phyloP scores from a whole-genome alignment of 129 eudicot genomes.

The Saussurea involucrata region DNA sequence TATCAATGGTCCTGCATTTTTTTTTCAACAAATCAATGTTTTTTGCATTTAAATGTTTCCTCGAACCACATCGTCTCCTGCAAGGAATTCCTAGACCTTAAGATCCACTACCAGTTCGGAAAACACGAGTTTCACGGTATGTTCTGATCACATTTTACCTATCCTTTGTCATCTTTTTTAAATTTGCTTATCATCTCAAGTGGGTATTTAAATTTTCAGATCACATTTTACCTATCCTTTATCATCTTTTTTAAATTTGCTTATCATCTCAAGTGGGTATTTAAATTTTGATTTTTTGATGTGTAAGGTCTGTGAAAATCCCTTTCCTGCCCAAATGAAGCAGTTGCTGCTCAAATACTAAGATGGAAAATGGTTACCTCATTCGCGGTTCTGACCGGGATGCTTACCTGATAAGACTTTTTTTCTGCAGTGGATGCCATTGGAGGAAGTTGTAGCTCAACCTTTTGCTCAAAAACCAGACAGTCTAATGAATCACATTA shows the following conservation, averaged over 20 bases:
- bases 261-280: background rate
- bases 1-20: no score
- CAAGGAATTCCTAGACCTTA: slow-evolving; percentile 61
- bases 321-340: slow-evolving; percentile 46
- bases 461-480: slow-evolving; percentile 34
- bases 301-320: slow-evolving; percentile 52
- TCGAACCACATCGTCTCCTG: slow-evolving; percentile 56
- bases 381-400: slow-evolving; percentile 46
- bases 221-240: background rate
- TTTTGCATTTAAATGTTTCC: slow-evolving; percentile 19
- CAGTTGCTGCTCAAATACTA: slow-evolving; percentile 37
- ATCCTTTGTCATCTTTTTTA: background rate
- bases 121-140: slow-evolving; percentile 67
- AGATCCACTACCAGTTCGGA: slow-evolving; percentile 55
- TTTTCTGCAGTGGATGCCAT: slow-evolving; percentile 58
- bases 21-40: no score
- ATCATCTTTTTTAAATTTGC: background rate
- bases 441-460: slow-evolving; percentile 62
- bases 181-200: no score
- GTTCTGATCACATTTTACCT: background rate
- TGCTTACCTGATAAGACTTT: background rate
- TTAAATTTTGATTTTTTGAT: background rate
- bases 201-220: background rate
- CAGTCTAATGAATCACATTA: slow-evolving; percentile 37
- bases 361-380: slow-evolving; percentile 54